These are phyloP conservation scores for Talaromyces ruber DNA, from an alignment of 495 filamentous ascomycete genomes.

Conservation along the genomic window DNA sequence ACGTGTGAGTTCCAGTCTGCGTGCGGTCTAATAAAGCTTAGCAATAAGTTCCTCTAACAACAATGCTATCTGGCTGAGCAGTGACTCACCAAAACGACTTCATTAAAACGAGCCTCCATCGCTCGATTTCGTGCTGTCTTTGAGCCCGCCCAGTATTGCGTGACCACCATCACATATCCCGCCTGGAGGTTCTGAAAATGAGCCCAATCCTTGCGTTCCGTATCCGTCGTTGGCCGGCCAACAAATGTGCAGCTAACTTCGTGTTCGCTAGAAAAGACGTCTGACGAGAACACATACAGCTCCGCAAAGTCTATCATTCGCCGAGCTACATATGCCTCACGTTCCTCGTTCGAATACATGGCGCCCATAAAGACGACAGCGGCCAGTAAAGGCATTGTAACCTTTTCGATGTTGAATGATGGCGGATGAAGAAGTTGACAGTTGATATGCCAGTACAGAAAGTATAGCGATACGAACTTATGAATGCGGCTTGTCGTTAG, in stretches of 20 bases:
- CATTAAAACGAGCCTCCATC: constrained; percentile 37
- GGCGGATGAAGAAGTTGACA: constrained; percentile 32
- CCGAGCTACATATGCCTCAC: constrained; percentile 29
- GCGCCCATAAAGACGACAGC: constrained; percentile 37
- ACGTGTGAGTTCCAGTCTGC: constrained; percentile 27
- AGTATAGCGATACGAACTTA: constrained; percentile 32
- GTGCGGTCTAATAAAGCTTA: constrained; percentile 20
- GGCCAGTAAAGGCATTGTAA: constrained; percentile 27
- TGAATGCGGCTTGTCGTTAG: constrained; percentile 34
- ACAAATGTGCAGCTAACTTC: constrained; percentile 26
- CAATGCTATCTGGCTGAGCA: neutral
- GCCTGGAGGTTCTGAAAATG: constrained; percentile 38
- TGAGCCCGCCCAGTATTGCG: constrained; percentile 41
- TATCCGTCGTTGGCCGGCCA: constrained; percentile 13
- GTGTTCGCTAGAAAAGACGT: constrained; percentile 31
- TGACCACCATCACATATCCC: constrained; percentile 30
- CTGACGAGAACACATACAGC: constrained; percentile 34
- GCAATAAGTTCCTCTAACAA: neutral
- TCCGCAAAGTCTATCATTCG: constrained; percentile 38
- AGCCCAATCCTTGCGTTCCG: constrained; percentile 23
- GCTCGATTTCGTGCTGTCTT: constrained; percentile 29
- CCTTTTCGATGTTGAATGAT: constrained; percentile 29
- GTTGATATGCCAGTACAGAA: constrained; percentile 39
- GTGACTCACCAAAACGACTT: constrained; percentile 27
- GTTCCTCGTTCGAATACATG: constrained; percentile 35